A percentile compares a stretch with the other conserved stretches of the same genome.
Evolutionary conservation across 164 flowering plant species (phyloP).

Genomic region (Hamamelis virginiana): DNA sequence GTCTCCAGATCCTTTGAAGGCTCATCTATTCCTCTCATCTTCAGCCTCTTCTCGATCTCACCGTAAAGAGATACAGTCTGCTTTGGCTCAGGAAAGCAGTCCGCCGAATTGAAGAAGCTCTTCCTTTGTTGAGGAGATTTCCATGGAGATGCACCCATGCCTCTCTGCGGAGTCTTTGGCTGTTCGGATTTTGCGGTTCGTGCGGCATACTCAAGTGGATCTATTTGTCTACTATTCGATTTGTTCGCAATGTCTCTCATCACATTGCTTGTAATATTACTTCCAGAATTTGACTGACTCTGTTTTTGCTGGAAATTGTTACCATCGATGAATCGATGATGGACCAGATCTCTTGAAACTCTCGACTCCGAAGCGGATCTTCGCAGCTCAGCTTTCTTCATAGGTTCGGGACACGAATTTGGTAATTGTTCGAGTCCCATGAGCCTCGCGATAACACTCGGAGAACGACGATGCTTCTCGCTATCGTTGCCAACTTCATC

Average conservation of each 20-base stretch:
- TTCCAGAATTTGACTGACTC: constrained; percentile 13
- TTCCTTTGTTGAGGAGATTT: constrained; percentile 45
- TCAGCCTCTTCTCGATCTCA: constrained; percentile 70
- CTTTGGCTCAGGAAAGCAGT: constrained; percentile 81
- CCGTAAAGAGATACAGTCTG: constrained; percentile 51
- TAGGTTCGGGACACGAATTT: constrained; percentile 29
- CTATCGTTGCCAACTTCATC: constrained; percentile 22
- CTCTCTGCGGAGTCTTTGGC: constrained; percentile 27
- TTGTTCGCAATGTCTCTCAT: constrained; percentile 14
- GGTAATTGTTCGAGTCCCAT: constrained; percentile 81
- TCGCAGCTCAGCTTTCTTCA: constrained; percentile 56
- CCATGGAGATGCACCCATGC: constrained; percentile 13
- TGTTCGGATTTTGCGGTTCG: constrained; percentile 22
- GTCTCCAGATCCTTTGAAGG: constrained; percentile 79
- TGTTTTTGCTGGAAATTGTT: constrained; percentile 28
- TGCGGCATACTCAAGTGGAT: constrained; percentile 11
- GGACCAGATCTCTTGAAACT: constrained; percentile 53
- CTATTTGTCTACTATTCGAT: constrained; percentile 11
- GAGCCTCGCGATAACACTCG: constrained; percentile 78
- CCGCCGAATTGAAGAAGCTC: constrained; percentile 70
- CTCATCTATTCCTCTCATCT: constrained; percentile 79
- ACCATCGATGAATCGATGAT: constrained; percentile 37
- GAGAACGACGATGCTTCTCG: constrained; percentile 55
- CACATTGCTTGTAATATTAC: constrained; percentile 13
- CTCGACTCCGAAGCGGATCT: constrained; percentile 94